These are phyloP conservation scores for Calocera cornea DNA, from an alignment of 768 basidiomycete genomes.

Conservation along the genomic window DNA sequence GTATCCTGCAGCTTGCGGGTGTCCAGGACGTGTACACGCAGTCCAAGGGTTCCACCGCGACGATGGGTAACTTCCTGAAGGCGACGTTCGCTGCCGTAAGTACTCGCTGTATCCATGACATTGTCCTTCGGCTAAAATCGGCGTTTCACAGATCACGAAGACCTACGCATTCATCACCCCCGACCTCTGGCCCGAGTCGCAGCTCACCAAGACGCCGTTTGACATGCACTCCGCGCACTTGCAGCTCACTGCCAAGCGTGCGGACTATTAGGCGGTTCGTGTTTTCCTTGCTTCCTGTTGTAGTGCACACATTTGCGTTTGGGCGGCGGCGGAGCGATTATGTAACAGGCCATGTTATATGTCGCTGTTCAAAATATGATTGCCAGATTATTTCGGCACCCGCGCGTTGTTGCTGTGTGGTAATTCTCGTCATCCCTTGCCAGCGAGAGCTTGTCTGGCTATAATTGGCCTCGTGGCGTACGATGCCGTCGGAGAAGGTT, in stretches of 20 bases:
- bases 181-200: slow-evolving; percentile 93
- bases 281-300: neutral
- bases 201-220: slow-evolving; percentile 76
- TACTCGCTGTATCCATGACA: slow-evolving; percentile 13
- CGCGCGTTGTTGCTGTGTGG: neutral
- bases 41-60: slow-evolving; percentile 94
- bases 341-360: slow-evolving; percentile 1
- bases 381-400: neutral
- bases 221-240: slow-evolving; percentile 93
- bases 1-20: slow-evolving; percentile 93
- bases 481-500: neutral
- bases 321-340: neutral
- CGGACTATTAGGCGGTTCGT: slow-evolving; percentile 26
- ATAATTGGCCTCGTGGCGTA: neutral
- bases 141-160: slow-evolving; percentile 65
- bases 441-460: neutral
- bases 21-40: slow-evolving; percentile 96
- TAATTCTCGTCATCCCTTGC: neutral
- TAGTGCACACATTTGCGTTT: neutral
- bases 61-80: slow-evolving; percentile 98
- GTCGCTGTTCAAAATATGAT: slow-evolving; percentile 3
- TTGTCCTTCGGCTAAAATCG: slow-evolving; percentile 2
- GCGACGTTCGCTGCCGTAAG: slow-evolving; percentile 84
- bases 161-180: slow-evolving; percentile 98
- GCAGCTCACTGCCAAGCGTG: slow-evolving; percentile 69